These are phyloP conservation scores for Fomitopsis betulina DNA, from an alignment of 1,284 basidiomycete genomes.

Conservation along the genomic window DNA sequence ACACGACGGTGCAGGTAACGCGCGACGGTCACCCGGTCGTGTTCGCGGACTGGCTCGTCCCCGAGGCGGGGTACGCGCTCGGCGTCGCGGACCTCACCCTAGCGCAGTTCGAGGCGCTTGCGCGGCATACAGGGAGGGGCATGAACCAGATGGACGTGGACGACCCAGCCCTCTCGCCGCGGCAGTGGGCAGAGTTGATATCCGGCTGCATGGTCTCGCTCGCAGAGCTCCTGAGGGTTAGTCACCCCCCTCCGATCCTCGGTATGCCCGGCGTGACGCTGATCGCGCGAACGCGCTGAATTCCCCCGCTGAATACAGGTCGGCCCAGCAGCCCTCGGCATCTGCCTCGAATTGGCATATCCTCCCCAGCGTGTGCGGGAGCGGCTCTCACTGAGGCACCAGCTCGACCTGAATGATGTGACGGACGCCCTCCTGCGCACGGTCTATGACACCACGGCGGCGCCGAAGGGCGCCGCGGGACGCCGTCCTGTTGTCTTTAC, in stretches of 20 bases:
- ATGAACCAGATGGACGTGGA: conserved; percentile 26
- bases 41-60: conserved; percentile 69
- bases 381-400: conserved; percentile 43
- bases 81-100: conserved; percentile 82
- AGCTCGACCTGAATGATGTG: conserved; percentile 71
- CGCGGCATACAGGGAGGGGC: conserved; percentile 45
- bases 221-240: conserved; percentile 67
- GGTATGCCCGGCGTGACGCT: conserved; percentile 6
- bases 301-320: conserved; percentile 37
- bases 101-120: conserved; percentile 73
- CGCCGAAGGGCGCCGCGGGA: conserved; percentile 42
- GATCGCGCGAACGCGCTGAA: conserved; percentile 1
- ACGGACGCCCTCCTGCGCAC: conserved; percentile 81
- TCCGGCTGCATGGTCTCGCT: conserved; percentile 65
- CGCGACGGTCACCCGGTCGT: conserved; percentile 86
- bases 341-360: conserved; percentile 81
- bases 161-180: conserved; percentile 29
- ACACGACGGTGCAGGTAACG: conserved; percentile 88
- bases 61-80: conserved; percentile 72
- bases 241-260: conserved; percentile 15
- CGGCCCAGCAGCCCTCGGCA: conserved; percentile 68
- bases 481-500: conserved; percentile 81
- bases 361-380: conserved; percentile 41
- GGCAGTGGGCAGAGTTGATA: conserved; percentile 56
- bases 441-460: conserved; percentile 67